phyloP scores from a whole-genome alignment of 2,329 filamentous ascomycete species.

The Phyllosticta citribraziliensis region DNA sequence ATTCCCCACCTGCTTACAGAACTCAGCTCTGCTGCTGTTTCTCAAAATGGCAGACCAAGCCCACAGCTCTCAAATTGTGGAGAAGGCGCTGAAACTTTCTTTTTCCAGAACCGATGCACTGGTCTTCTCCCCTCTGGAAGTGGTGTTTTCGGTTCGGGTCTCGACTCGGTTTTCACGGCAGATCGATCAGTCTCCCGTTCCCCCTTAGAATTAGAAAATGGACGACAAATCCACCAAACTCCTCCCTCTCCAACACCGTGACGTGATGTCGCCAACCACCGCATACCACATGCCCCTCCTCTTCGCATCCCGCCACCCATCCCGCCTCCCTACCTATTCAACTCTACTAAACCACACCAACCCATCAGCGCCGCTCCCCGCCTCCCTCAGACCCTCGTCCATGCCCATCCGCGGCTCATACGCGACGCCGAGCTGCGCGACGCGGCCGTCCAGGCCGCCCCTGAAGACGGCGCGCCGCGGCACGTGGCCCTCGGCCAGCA shows the following conservation, averaged over 20 bases:
- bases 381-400: background rate
- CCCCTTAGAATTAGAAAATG: background rate
- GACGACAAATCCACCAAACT: background rate
- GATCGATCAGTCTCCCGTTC: background rate
- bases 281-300: background rate
- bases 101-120: background rate
- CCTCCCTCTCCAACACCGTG: background rate
- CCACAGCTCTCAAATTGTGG: background rate
- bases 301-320: no score
- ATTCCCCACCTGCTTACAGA: background rate
- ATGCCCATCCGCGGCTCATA: constrained; percentile 3
- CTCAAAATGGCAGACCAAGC: background rate
- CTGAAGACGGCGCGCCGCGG: background rate
- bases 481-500: background rate
- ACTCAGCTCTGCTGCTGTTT: background rate
- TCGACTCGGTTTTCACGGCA: background rate
- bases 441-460: background rate
- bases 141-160: background rate
- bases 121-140: background rate
- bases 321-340: background rate
- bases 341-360: background rate
- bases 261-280: background rate
- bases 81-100: background rate
- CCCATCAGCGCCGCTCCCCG: background rate
- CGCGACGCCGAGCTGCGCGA: background rate